Evolutionary conservation across 495 filamentous ascomycete species (phyloP).

Genomic region (Penicillium robsamsonii): DNA sequence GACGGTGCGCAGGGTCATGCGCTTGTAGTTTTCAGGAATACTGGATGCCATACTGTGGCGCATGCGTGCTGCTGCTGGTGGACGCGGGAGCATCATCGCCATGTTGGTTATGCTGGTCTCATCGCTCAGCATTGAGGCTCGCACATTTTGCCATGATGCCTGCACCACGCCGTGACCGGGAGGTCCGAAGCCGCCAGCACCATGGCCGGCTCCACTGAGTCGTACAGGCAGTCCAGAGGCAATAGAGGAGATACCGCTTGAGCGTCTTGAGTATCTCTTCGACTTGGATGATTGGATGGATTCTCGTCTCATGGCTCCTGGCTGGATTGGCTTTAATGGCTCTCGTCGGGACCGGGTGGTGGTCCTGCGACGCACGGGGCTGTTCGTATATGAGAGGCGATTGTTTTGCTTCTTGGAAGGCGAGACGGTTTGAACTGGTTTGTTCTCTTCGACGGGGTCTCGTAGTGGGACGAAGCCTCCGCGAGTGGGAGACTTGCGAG

Average conservation of each 20-base stretch:
- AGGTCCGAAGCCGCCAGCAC: slow-evolving; percentile 49
- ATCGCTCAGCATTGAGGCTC: slow-evolving; percentile 38
- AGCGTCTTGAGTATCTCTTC: slow-evolving; percentile 43
- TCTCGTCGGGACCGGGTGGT: slow-evolving; percentile 38
- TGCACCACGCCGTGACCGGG: slow-evolving; percentile 44
- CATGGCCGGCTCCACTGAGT: slow-evolving; percentile 49
- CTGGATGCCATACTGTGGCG: slow-evolving; percentile 33
- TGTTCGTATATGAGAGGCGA: slow-evolving; percentile 33
- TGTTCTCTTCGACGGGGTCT: slow-evolving; percentile 28
- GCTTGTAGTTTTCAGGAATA: slow-evolving; percentile 33
- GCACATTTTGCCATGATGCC: slow-evolving; percentile 49
- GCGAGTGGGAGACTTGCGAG: slow-evolving; percentile 26
- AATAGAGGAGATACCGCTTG: slow-evolving; percentile 44
- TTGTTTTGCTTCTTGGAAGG: slow-evolving; percentile 29
- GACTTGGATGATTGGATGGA: slow-evolving; percentile 42
- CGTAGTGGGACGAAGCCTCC: slow-evolving; percentile 31
- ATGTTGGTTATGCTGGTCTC: slow-evolving; percentile 39
- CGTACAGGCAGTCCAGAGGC: slow-evolving; percentile 40
- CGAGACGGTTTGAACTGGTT: slow-evolving; percentile 16
- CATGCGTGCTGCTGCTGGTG: slow-evolving; percentile 28
- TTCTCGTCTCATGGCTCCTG: slow-evolving; percentile 43
- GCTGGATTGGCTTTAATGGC: slow-evolving; percentile 41
- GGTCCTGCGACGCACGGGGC: slow-evolving; percentile 33
- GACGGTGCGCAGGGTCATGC: slow-evolving; percentile 36
- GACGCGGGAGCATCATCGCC: slow-evolving; percentile 41